A percentile compares a stretch with the other conserved stretches of the same genome.
Conservation (phyloP, 1,284 basidiomycete genomes). For the Rhodotorula sp. region DNA sequence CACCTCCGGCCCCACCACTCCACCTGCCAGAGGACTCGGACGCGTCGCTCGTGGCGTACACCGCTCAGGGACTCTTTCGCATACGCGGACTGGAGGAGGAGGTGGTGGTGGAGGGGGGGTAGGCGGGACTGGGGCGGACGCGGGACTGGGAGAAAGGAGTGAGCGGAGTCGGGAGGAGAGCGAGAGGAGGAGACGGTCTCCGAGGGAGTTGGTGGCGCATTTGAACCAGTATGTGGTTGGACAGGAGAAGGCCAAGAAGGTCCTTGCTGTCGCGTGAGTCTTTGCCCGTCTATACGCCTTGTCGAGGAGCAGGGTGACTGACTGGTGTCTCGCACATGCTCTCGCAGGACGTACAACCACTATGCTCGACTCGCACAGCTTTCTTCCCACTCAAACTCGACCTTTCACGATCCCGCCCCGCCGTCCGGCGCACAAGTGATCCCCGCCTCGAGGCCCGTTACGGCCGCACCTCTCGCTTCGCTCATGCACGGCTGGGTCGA, state of each 20-base stretch:
- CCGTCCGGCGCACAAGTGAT: not conserved
- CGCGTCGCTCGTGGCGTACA: too few relatives aligned
- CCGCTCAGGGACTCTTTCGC: too few relatives aligned
- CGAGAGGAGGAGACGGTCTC: too few relatives aligned
- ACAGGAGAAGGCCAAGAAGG: conserved; percentile 87
- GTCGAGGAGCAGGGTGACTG: not conserved
- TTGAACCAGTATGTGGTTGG: conserved; percentile 64
- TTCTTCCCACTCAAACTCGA: not conserved
- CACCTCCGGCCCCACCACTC: too few relatives aligned
- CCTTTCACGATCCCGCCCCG: not conserved
- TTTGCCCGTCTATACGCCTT: conserved; percentile 20
- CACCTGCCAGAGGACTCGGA: too few relatives aligned
- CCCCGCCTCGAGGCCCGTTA: not conserved
- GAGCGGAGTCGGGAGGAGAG: too few relatives aligned
- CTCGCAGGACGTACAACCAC: conserved; percentile 79
- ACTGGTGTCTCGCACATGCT: not conserved
- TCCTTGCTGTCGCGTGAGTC: conserved; percentile 81
- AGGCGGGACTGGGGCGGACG: too few relatives aligned
- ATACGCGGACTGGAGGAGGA: too few relatives aligned
- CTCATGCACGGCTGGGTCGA: too few relatives aligned
- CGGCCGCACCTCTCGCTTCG: too few relatives aligned
- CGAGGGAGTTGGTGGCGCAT: conserved; percentile 9
- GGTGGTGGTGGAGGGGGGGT: too few relatives aligned
- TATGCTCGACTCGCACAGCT: conserved; percentile 57
- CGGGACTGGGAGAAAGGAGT: too few relatives aligned